Evolutionary conservation across 345 rosid genomes (phyloP).

Genomic region (Salix caprea): DNA sequence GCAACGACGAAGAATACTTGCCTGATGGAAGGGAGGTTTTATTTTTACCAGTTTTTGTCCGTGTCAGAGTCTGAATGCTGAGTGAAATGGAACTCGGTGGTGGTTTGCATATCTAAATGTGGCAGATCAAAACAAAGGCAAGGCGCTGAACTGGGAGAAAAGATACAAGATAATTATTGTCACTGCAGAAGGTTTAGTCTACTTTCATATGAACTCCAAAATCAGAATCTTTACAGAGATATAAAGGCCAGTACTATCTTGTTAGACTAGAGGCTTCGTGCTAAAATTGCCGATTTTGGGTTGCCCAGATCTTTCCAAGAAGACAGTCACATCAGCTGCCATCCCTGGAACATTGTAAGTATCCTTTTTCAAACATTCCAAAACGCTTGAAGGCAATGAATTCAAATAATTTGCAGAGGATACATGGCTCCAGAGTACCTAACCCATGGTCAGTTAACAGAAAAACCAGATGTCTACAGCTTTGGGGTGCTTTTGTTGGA

Average conservation of each 20-base stretch:
- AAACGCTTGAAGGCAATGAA: neutral
- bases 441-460: constrained; percentile 87
- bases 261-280: constrained; percentile 69
- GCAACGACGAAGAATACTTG: neutral
- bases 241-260: constrained; percentile 88
- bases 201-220: constrained; percentile 69
- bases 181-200: constrained; percentile 79
- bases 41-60: neutral
- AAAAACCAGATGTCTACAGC: constrained; percentile 86
- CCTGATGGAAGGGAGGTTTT: no score
- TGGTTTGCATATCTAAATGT: constrained; percentile 1
- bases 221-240: constrained; percentile 79
- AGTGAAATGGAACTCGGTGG: neutral
- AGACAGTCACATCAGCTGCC: constrained; percentile 91
- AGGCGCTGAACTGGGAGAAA: constrained; percentile 62
- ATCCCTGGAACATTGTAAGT: constrained; percentile 94
- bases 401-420: constrained; percentile 48
- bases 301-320: constrained; percentile 88
- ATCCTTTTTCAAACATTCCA: neutral
- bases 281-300: constrained; percentile 93
- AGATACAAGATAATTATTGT: constrained; percentile 62
- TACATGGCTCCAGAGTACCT: constrained; percentile 97
- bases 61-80: no score
- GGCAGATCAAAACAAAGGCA: constrained; percentile 64
- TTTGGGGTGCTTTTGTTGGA: constrained; percentile 83